A percentile compares a stretch with the other conserved stretches of the same genome.
Conservation (phyloP, 2,329 filamentous ascomycete species). For the Tolypocladium inflatum region DNA sequence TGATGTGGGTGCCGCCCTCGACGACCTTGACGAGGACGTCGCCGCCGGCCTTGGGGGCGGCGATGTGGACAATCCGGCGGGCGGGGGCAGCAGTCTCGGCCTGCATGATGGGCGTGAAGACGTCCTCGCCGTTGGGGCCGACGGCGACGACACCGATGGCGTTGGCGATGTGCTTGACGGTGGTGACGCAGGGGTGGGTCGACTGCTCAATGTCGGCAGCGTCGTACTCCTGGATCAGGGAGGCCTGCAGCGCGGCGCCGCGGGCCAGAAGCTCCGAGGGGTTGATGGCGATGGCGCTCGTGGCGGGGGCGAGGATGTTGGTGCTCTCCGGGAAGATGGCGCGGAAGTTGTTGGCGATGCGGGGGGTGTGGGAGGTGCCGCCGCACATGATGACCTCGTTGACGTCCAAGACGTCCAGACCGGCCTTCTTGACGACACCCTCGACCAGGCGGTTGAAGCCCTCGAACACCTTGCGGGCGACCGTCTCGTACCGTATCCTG, state of each 20-base stretch:
- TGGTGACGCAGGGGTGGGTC: slow-evolving; percentile 89
- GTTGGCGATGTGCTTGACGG: slow-evolving; percentile 80
- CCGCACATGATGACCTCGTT: slow-evolving; percentile 92
- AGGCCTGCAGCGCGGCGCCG: slow-evolving; percentile 92
- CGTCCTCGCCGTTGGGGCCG: slow-evolving; percentile 47
- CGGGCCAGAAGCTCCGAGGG: slow-evolving; percentile 83
- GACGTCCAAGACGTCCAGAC: slow-evolving; percentile 82
- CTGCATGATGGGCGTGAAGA: slow-evolving; percentile 73
- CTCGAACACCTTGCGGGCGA: slow-evolving; percentile 76
- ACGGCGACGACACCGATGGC: slow-evolving; percentile 78
- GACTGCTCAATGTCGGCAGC: slow-evolving; percentile 89
- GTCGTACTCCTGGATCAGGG: slow-evolving; percentile 90
- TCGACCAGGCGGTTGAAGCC: slow-evolving; percentile 82
- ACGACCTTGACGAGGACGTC: slow-evolving; percentile 82
- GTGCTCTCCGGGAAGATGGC: slow-evolving; percentile 75
- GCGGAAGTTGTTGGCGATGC: slow-evolving; percentile 74
- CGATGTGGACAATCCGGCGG: slow-evolving; percentile 71
- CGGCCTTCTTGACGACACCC: slow-evolving; percentile 82
- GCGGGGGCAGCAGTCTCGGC: slow-evolving; percentile 86
- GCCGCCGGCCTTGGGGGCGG: slow-evolving; percentile 69
- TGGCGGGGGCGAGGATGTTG: slow-evolving; percentile 72
- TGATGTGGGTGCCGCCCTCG: slow-evolving; percentile 85
- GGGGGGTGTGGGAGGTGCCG: slow-evolving; percentile 86
- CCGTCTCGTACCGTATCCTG: slow-evolving; percentile 83
- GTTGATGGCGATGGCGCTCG: slow-evolving; percentile 71